A percentile compares a stretch with the other conserved stretches of the same genome.
Evolutionary conservation across 2,329 filamentous ascomycete genomes (phyloP).

Genomic region (Cytospora chrysosperma): DNA sequence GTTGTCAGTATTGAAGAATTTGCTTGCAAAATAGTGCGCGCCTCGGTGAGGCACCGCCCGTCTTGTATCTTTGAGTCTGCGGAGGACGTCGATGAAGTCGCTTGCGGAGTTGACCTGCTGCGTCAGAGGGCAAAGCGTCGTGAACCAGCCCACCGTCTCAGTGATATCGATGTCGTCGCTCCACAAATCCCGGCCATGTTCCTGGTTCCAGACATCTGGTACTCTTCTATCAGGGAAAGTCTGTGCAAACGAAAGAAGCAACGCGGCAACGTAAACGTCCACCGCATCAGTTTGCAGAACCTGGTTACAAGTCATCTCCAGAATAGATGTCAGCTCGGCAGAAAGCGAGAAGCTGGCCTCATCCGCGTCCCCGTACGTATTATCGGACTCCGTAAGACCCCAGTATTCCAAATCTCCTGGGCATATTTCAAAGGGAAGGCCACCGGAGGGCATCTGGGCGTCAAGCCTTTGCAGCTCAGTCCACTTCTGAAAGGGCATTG

Average conservation of each 20-base stretch:
- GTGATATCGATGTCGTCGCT: conserved; percentile 50
- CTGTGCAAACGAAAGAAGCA: conserved; percentile 55
- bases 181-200: conserved; percentile 47
- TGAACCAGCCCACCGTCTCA: conserved; percentile 61
- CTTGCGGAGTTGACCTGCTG: conserved; percentile 43
- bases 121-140: conserved; percentile 52
- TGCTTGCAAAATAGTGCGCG: conserved; percentile 32
- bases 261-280: conserved; percentile 53
- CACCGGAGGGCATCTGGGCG: conserved; percentile 20
- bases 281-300: conserved; percentile 51
- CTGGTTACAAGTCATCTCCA: conserved; percentile 44
- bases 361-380: conserved; percentile 46
- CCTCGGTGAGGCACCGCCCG: conserved; percentile 35
- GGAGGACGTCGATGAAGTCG: conserved; percentile 51
- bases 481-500: conserved; percentile 51
- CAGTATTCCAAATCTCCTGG: conserved; percentile 47
- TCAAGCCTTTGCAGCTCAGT: conserved; percentile 42
- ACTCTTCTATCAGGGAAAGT: conserved; percentile 51
- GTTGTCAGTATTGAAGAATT: conserved; percentile 39
- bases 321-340: conserved; percentile 41
- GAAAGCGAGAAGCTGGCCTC: conserved; percentile 44
- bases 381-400: conserved; percentile 43
- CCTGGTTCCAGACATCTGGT: conserved; percentile 56
- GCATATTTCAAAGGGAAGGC: conserved; percentile 40
- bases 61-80: conserved; percentile 53